phyloP scores from a whole-genome alignment of 2,329 filamentous ascomycete genomes.

The Stylonectria norvegica region DNA sequence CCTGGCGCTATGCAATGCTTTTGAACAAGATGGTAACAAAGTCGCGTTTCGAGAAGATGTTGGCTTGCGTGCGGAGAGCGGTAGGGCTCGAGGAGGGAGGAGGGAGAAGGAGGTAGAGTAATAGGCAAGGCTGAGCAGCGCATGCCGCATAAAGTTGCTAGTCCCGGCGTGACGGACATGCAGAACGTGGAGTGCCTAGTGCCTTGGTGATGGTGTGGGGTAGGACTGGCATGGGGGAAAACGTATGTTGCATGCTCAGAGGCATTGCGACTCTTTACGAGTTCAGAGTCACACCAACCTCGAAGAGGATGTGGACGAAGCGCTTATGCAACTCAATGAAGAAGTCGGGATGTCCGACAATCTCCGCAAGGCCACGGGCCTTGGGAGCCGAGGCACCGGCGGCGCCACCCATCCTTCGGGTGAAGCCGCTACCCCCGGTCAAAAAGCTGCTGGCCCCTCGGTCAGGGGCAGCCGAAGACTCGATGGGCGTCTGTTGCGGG shows the following conservation, averaged over 20 bases:
- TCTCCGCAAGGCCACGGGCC: conserved; percentile 60
- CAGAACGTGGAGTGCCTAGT: too few species aligned
- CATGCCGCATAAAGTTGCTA: not conserved
- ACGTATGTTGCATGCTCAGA: conserved; percentile 26
- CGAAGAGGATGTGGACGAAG: conserved; percentile 61
- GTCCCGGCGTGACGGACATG: not conserved
- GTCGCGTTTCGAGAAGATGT: not conserved
- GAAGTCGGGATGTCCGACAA: conserved; percentile 64
- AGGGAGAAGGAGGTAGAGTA: not conserved
- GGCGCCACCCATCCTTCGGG: conserved; percentile 55
- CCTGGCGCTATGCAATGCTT: conserved; percentile 22
- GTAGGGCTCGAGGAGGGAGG: not conserved
- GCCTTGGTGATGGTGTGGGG: too few species aligned
- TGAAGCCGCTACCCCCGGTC: conserved; percentile 53
- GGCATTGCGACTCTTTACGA: conserved; percentile 36
- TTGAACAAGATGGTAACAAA: conserved; percentile 3
- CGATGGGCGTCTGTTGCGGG: conserved; percentile 27
- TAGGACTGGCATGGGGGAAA: conserved; percentile 13
- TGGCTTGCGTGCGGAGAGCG: not conserved
- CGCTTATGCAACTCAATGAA: conserved; percentile 63
- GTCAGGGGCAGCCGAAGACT: conserved; percentile 32
- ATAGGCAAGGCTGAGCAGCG: not conserved
- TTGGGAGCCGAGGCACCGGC: conserved; percentile 55
- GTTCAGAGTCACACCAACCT: conserved; percentile 53
- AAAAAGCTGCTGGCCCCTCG: conserved; percentile 54